Base-by-base conservation (phyloP, 2,329 filamentous ascomycete species). In the Epichloe sylvatica region DNA sequence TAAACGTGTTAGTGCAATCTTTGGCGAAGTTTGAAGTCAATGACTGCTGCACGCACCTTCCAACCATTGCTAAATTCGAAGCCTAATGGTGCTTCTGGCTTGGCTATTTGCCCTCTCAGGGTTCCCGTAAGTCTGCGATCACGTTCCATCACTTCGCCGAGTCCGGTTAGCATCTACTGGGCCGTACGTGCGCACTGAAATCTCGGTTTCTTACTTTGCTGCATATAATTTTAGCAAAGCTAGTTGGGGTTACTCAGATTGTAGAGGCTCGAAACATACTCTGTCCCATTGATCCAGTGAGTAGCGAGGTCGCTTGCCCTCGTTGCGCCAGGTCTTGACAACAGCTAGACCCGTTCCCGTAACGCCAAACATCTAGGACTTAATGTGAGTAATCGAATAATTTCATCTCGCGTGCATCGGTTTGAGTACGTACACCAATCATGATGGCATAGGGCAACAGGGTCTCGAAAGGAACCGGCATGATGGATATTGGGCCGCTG, bases 371-470 rank as follows among this genome's bases (percentile, higher is more conserved):
- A 82, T 82, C 79, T 83, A 60, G 7, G 48, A 55, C n/a, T 11
- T 4, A 12, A 3, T 11, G 15, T 52, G 21, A 52, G 51, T 19
- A 36, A 36, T n/a, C 19, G 37, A 25, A 11, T 15, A 3, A n/a
- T 47, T 30, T 33, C n/a, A 25, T 37, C 23, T 21, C 49, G 47
- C 40, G 52, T 35, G 46, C 49, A 45, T 51, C n/a, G 30, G 42
- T 45, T 47, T 46, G 39, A 21, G 43, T 45, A 64, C 76, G 65
- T 73, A 82, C 78, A 61, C 66, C 71, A 59, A 78, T 64, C 64
- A 82, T 77, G 71, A 83, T 81, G 65, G 69, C 79, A 65, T 81
- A 82, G 41, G 79, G 78, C 66, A 83, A 70, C 56, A 83, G 62
- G 46, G 77, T 69, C 66, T 83, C 79, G 67, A 81, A 83, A 45